phyloP scores from a whole-genome alignment of 2,329 filamentous ascomycete genomes.

The Lasiodiplodia hormozganensis region DNA sequence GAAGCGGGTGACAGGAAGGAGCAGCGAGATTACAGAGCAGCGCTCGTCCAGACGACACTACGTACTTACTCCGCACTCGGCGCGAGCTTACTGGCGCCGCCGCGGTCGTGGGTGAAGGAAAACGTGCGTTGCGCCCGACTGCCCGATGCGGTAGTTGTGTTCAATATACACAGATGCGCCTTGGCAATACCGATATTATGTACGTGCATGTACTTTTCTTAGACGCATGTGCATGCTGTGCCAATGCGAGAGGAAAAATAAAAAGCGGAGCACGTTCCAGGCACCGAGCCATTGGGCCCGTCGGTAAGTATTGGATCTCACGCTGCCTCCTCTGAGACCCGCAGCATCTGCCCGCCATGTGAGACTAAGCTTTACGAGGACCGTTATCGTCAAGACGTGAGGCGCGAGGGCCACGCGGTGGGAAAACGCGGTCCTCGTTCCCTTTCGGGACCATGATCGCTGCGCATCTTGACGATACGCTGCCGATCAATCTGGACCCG shows the following conservation, averaged over 20 bases:
- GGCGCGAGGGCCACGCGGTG: not conserved
- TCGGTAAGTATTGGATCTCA: conserved; percentile 2
- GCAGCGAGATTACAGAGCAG: not conserved
- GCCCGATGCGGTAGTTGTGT: conserved; percentile 5
- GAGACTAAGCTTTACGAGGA: not conserved
- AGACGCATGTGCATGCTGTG: conserved; percentile 15
- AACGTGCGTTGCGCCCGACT: conserved; percentile 1
- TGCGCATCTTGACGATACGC: not conserved
- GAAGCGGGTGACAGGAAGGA: conserved; percentile 23
- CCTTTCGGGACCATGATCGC: too few species aligned
- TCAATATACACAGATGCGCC: conserved; percentile 16
- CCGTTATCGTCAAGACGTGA: not conserved
- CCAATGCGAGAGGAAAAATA: not conserved
- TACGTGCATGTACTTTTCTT: conserved; percentile 20
- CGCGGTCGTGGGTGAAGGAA: not conserved
- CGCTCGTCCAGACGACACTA: not conserved
- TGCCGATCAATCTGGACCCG: not conserved
- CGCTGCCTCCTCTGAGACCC: conserved; percentile 7
- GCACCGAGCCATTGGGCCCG: conserved; percentile 12
- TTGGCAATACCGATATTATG: conserved; percentile 17
- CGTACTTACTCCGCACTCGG: conserved; percentile 10
- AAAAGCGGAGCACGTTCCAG: conserved; percentile 24
- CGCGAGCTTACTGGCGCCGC: not conserved
- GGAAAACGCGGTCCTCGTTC: not conserved
- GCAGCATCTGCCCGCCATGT: conserved; percentile 13